Base-by-base conservation (phyloP, 2,329 filamentous ascomycete species). In the Talaromyces funiculosus region DNA sequence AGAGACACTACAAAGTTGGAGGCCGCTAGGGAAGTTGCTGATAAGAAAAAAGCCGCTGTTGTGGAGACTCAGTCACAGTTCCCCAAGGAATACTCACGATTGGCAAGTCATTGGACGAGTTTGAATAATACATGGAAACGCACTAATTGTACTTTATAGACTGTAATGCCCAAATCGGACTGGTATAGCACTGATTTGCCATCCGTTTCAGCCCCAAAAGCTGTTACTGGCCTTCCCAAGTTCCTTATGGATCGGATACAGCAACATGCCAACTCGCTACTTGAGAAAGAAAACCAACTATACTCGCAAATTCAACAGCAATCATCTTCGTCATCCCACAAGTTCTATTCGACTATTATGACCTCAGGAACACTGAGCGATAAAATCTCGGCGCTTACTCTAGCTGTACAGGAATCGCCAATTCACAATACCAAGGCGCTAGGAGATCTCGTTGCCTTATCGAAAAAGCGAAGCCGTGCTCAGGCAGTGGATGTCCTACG, bases 321-420 rank as follows among this genome's bases (percentile, higher is more conserved):
- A 60, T 86, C 90, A 6, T 86, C 90, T 55, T 91, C 90, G 26
- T 94, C 93, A 2, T 93, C 92, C 42, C 90, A 95, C 75, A 96
- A 92, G 73, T 99, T 99, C 80, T 87, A 97, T 81, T 90, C 92
- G 1, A 96, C 92, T 18, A 97, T 99, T 73, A 97, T 97, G 90
- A 81, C 91, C 9, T 95, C 92, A 1, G 94, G 94, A 80, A 99
- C 95, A 9, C 84, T 97, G 67, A 95, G 92, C 60, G 94, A 99
- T 74, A 97, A 97, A 74, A 89, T 97, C 45, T 99, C 94, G 2
- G 95, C 94, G 3, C 80, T 99, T 69, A 99, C 94, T 4, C 81
- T 99, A 67, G 89, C 94, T 60, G 87, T 97, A 12, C 95, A 99
- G 78, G 94, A 99, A 75, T 97, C 95, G 8, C 94, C 94, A 18